Evolutionary conservation across 768 basidiomycete genomes (phyloP).

Genomic region (Candolleomyces efflorescens): DNA sequence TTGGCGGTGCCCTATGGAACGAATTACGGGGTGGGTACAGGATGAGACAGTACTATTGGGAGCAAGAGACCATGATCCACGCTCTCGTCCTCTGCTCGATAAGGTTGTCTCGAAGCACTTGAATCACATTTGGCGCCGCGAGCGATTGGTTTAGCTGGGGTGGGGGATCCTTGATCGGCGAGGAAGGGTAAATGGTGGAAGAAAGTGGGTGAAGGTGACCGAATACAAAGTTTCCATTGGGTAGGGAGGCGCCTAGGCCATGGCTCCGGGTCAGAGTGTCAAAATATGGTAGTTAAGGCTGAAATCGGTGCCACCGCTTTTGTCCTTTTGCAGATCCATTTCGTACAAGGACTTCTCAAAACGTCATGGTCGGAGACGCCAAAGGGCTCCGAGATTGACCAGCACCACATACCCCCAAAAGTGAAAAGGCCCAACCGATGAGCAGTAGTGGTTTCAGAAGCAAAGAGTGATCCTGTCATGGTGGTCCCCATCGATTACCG

Average conservation of each 20-base stretch:
- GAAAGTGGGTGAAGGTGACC: neutral
- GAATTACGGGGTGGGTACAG: neutral
- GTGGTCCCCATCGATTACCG: neutral
- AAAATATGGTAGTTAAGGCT: neutral
- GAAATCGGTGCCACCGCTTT: neutral
- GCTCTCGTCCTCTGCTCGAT: constrained; percentile 1
- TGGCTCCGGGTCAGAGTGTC: neutral
- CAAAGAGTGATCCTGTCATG: neutral
- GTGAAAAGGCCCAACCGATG: neutral
- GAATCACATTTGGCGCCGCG: neutral
- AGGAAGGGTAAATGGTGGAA: neutral
- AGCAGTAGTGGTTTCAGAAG: neutral
- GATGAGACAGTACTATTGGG: neutral
- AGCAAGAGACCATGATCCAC: neutral
- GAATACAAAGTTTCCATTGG: neutral
- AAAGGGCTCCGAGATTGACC: neutral
- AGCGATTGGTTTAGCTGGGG: neutral
- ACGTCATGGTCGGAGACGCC: neutral
- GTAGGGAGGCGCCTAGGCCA: neutral
- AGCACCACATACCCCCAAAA: neutral
- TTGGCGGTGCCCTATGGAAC: neutral
- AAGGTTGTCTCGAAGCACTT: neutral
- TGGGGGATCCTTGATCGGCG: constrained; percentile 2
- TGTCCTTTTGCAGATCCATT: neutral
- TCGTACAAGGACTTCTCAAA: neutral